Conservation (phyloP, 805 yeast genomes). For the Clavispora carvajalis region DNA sequence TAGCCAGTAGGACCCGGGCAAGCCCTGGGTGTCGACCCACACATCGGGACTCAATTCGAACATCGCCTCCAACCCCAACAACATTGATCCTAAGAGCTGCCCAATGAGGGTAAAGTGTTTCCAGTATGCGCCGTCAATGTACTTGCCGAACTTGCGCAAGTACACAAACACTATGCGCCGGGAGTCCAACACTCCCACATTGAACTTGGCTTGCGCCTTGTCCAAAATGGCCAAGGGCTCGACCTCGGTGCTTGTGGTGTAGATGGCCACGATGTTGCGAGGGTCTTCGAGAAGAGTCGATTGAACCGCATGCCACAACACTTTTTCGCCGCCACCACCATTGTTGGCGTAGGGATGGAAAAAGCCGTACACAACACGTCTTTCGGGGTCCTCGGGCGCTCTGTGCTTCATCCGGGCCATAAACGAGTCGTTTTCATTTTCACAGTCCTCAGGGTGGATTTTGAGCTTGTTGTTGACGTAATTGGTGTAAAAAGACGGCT, state of each 20-base stretch:
- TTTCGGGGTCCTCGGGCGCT: constrained; percentile 29
- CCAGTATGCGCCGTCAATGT: constrained; percentile 73
- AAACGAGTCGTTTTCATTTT: constrained; percentile 18
- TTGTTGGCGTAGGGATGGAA: constrained; percentile 96
- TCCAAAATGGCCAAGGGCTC: constrained; percentile 44
- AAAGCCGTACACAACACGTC: constrained; percentile 64
- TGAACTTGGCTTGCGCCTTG: constrained; percentile 53
- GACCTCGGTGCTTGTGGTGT: constrained; percentile 60
- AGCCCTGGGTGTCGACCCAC: constrained; percentile 93
- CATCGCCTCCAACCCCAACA: constrained; percentile 68
- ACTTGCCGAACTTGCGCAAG: constrained; percentile 44
- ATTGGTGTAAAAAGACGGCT: constrained; percentile 37
- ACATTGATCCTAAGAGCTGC: constrained; percentile 76
- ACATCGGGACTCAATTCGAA: constrained; percentile 71
- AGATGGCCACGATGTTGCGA: constrained; percentile 57
- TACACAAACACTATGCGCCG: constrained; percentile 58
- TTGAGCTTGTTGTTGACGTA: constrained; percentile 32
- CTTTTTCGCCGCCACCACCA: constrained; percentile 98
- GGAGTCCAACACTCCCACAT: constrained; percentile 40
- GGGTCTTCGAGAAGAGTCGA: constrained; percentile 51
- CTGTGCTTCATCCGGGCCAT: constrained; percentile 24
- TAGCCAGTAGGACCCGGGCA: constrained; percentile 78
- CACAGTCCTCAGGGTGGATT: constrained; percentile 24
- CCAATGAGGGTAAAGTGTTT: constrained; percentile 76
- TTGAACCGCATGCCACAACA: constrained; percentile 88